phyloP scores from a whole-genome alignment of 2,329 filamentous ascomycete genomes.

The Alternaria brassicicola region DNA sequence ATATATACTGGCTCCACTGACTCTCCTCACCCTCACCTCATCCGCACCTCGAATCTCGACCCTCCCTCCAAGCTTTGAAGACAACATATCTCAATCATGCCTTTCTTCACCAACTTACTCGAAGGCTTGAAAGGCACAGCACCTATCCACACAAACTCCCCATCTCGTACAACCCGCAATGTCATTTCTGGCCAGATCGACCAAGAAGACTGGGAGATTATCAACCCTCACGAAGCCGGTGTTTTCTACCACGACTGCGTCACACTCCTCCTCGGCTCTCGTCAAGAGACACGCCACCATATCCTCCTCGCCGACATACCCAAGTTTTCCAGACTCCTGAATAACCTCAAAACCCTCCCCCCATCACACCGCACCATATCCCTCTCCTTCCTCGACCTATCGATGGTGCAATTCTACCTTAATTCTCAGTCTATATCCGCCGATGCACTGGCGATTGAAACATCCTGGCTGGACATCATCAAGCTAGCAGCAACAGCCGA shows the following conservation, averaged over 20 bases:
- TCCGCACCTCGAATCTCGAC: neutral
- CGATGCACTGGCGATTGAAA: neutral
- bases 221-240: constrained; percentile 1
- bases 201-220: constrained; percentile 1
- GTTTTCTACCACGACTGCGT: constrained; percentile 3
- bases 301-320: constrained; percentile 8
- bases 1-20: neutral
- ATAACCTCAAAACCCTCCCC: neutral
- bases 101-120: neutral
- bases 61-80: neutral
- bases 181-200: neutral
- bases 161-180: neutral
- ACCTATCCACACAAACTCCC: neutral
- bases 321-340: neutral
- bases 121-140: neutral
- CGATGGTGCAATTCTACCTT: neutral
- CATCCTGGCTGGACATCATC: constrained; percentile 6
- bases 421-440: neutral
- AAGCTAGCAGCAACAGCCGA: constrained; percentile 5
- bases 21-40: neutral
- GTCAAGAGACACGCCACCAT: neutral
- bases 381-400: neutral
- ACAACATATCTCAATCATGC: neutral
- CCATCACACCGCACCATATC: neutral
- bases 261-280: constrained; percentile 4